Percentiles rank a stretch among this genome's conserved stretches.
Evolutionary conservation across 2,329 filamentous ascomycete genomes (phyloP).

Genomic region (Boeremia lycopersici): DNA sequence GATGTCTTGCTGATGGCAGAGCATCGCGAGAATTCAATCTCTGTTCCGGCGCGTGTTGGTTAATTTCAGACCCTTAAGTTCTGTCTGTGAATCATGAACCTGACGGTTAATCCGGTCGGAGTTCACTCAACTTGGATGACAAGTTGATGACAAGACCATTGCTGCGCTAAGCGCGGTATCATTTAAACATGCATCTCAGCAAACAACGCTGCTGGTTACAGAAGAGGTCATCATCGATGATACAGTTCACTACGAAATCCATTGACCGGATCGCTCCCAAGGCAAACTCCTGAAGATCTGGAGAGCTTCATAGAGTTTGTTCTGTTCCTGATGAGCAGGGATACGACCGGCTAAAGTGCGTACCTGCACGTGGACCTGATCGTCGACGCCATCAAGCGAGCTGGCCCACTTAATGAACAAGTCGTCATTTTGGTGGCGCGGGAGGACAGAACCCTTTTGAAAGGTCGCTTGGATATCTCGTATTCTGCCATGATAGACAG

Average conservation of each 20-base stretch:
- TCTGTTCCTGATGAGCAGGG: slow-evolving; percentile 19
- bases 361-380: slow-evolving; percentile 29
- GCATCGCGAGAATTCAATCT: slow-evolving; percentile 4
- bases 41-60: slow-evolving; percentile 1
- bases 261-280: background rate
- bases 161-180: background rate
- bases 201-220: background rate
- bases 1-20: slow-evolving; percentile 10
- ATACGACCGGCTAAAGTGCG: slow-evolving; percentile 26
- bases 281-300: slow-evolving; percentile 20
- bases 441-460: slow-evolving; percentile 2
- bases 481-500: background rate
- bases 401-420: slow-evolving; percentile 15
- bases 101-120: background rate
- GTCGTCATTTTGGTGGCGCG: slow-evolving; percentile 16
- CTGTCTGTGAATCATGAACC: slow-evolving; percentile 22
- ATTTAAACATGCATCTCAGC: background rate
- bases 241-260: background rate
- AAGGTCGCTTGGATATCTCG: background rate
- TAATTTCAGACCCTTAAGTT: slow-evolving; percentile 8
- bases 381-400: slow-evolving; percentile 26
- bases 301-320: slow-evolving; percentile 15
- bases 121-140: background rate
- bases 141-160: background rate
- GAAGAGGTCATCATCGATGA: background rate